phyloP scores from a whole-genome alignment of 768 basidiomycete genomes.

The Suillus decipiens region DNA sequence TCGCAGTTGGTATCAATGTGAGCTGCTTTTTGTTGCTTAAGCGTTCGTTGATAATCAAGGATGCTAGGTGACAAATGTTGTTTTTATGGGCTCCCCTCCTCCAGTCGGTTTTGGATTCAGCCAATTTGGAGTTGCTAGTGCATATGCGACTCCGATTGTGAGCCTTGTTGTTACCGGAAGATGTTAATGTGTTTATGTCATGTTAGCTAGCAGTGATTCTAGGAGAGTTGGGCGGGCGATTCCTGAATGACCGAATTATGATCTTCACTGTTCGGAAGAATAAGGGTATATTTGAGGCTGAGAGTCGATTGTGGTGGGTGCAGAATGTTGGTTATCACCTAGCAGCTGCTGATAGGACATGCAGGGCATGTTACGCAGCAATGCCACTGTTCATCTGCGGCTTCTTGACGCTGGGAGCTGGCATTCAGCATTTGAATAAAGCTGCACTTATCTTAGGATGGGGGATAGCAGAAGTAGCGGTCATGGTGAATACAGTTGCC shows the following conservation, averaged over 20 bases:
- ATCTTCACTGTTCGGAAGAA: slow-evolving; percentile 44
- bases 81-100: slow-evolving; percentile 49
- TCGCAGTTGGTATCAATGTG: slow-evolving; percentile 48
- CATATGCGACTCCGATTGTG: slow-evolving; percentile 48
- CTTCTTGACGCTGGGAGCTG: slow-evolving; percentile 43
- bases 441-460: slow-evolving; percentile 42
- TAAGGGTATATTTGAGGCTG: slow-evolving; percentile 54
- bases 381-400: slow-evolving; percentile 43
- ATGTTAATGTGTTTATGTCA: not conserved
- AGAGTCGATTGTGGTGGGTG: slow-evolving; percentile 44
- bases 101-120: slow-evolving; percentile 51
- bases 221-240: slow-evolving; percentile 54
- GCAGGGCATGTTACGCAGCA: slow-evolving; percentile 40
- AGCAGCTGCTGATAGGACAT: not conserved
- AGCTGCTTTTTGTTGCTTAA: slow-evolving; percentile 12
- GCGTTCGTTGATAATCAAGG: not conserved
- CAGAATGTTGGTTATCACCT: not conserved
- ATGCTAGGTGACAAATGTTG: slow-evolving; percentile 51
- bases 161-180: slow-evolving; percentile 9
- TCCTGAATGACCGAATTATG: slow-evolving; percentile 52
- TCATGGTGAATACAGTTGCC: slow-evolving; percentile 43
- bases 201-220: slow-evolving; percentile 47
- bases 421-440: slow-evolving; percentile 34
- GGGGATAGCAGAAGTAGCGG: slow-evolving; percentile 40
- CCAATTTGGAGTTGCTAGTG: slow-evolving; percentile 41